phyloP scores from a whole-genome alignment of 179 eudicot species.

The Dionaea muscipula region DNA sequence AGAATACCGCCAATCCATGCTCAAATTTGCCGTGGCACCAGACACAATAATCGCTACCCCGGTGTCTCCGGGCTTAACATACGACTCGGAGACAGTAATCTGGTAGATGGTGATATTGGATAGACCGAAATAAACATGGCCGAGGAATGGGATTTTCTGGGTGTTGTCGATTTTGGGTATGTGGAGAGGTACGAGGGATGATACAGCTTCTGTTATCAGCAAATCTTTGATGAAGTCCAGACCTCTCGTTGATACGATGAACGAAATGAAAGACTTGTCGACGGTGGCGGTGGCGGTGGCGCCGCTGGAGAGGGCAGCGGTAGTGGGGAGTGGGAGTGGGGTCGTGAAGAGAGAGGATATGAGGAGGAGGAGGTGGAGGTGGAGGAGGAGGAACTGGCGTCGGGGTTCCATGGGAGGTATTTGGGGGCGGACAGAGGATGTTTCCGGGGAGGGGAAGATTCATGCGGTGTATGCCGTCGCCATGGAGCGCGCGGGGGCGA shows the following conservation, averaged over 20 bases:
- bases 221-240: conserved; percentile 52
- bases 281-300: conserved; percentile 7
- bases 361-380: too few relatives aligned
- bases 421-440: too few relatives aligned
- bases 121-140: conserved; percentile 38
- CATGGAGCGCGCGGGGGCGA: too few relatives aligned
- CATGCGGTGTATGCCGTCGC: too few relatives aligned
- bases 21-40: conserved; percentile 52
- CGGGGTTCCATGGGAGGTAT: too few relatives aligned
- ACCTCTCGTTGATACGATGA: conserved; percentile 45
- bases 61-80: conserved; percentile 33
- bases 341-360: too few relatives aligned
- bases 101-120: conserved; percentile 42
- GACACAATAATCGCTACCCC: conserved; percentile 55
- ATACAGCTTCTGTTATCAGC: conserved; percentile 37
- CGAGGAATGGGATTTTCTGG: conserved; percentile 51
- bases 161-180: conserved; percentile 43
- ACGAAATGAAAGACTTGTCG: conserved; percentile 29
- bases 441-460: too few relatives aligned
- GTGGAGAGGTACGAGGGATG: conserved; percentile 42
- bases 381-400: too few relatives aligned
- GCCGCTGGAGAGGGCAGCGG: conserved; percentile 6
- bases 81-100: conserved; percentile 38
- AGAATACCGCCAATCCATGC: conserved; percentile 60
- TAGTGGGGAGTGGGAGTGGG: background rate